Percentiles rank a stretch among this genome's conserved stretches.
phyloP scores from a whole-genome alignment of 169 alveolate species.

The Babesia bovis region DNA sequence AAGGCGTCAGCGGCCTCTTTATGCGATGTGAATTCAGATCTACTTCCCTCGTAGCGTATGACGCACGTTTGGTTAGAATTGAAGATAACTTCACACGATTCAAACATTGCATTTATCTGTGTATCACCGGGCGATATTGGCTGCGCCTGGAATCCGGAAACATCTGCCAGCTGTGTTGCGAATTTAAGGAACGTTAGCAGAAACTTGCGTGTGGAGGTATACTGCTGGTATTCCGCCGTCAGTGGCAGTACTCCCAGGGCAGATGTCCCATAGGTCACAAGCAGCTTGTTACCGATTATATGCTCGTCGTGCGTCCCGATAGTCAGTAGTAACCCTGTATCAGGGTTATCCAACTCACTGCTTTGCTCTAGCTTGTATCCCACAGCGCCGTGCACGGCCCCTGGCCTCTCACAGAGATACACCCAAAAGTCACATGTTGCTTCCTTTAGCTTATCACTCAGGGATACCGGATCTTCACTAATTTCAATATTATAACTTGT shows the following conservation, averaged over 20 bases:
- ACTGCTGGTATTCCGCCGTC: not conserved
- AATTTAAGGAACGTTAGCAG: not conserved
- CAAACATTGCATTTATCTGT: not conserved
- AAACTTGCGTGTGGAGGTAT: not conserved
- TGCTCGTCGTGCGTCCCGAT: conserved; percentile 1
- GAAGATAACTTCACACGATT: not conserved
- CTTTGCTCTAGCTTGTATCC: not conserved
- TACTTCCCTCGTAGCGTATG: not conserved
- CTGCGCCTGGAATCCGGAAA: not conserved
- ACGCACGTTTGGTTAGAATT: not conserved
- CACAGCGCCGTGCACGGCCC: conserved; percentile 7
- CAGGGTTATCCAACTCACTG: not conserved
- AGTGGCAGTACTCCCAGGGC: conserved; percentile 1
- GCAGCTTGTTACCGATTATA: not conserved
- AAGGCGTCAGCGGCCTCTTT: not conserved
- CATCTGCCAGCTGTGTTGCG: not conserved
- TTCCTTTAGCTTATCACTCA: not conserved
- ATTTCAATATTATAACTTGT: no score
- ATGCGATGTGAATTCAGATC: not conserved
- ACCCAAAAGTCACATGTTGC: conserved; percentile 7
- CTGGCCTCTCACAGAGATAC: conserved; percentile 15
- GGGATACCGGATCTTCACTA: not conserved
- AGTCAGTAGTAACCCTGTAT: not conserved
- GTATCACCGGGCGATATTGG: not conserved
- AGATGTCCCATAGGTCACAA: not conserved